These are phyloP conservation scores for Exophiala lecanii-corni DNA, from an alignment of 2,329 filamentous ascomycete species.

Conservation along the genomic window DNA sequence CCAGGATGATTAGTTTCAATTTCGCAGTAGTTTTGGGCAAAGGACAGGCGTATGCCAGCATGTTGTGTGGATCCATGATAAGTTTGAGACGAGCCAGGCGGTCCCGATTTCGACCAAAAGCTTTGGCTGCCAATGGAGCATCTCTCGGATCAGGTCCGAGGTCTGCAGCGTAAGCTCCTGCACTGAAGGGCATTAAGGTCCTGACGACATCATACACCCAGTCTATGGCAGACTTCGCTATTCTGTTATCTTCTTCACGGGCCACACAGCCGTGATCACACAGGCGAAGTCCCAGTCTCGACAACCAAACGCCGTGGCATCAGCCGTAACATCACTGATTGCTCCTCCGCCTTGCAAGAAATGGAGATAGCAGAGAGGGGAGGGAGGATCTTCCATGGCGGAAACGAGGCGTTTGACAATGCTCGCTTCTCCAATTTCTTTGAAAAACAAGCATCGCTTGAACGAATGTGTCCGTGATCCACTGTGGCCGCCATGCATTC, in stretches of 20 bases:
- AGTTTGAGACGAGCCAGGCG: constrained; percentile 52
- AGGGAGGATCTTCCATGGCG: constrained; percentile 48
- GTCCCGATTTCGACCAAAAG: constrained; percentile 53
- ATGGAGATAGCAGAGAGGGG: constrained; percentile 57
- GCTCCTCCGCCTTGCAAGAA: constrained; percentile 58
- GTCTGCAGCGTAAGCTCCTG: constrained; percentile 56
- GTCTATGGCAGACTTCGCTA: constrained; percentile 33
- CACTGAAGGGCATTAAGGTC: constrained; percentile 47
- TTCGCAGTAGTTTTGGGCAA: constrained; percentile 37
- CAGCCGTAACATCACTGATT: constrained; percentile 39
- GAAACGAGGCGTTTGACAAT: constrained; percentile 38
- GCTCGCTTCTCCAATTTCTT: constrained; percentile 37
- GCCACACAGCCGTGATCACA: constrained; percentile 60
- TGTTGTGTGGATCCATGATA: constrained; percentile 44
- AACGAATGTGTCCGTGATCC: constrained; percentile 59
- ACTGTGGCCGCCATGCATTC: constrained; percentile 56
- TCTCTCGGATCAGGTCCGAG: constrained; percentile 61
- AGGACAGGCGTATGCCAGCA: constrained; percentile 55
- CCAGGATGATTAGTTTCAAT: constrained; percentile 52
- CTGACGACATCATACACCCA: constrained; percentile 56
- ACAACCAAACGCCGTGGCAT: constrained; percentile 57
- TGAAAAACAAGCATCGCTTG: constrained; percentile 61
- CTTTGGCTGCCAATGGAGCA: constrained; percentile 44
- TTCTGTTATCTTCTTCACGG: constrained; percentile 48
- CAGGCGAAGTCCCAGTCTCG: constrained; percentile 62